Evolutionary conservation across 2,329 filamentous ascomycete genomes (phyloP), one percentile per base, ranked within the genome.

Genomic region (Zymoseptoria crescenta): DNA sequence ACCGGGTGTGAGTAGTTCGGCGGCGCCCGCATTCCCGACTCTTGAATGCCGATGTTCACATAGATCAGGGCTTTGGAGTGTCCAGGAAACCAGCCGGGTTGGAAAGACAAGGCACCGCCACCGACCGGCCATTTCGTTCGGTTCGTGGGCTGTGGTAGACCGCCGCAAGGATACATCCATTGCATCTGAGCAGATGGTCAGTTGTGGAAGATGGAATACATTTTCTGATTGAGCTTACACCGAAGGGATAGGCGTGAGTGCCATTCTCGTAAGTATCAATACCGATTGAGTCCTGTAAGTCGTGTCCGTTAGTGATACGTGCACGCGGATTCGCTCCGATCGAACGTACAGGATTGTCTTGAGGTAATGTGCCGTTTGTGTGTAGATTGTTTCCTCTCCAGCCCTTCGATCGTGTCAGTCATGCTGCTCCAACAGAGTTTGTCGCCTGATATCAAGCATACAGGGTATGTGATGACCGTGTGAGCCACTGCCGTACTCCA

Each of bases 41-140:
- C 68, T 16, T 63, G 91, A 65, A 92, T 85, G 65, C 94, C 94
- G 57, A 97, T 81, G 78, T 97, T 97, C 76, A 97, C 79, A 77
- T 96, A 96, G 72, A 96, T 81, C 68, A 91, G 83, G 19, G 91
- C 93, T 5, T 84, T 87, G 41, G 83, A 74, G 74, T 97, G 94
- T 64, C 94, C 94, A 59, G 87, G 85, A 79, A 96, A 96, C 94
- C 94, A 97, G 69, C 93, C 94, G 0, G 94, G 94, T 72, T 97
- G 93, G 69, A 96, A 82, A 54, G 91, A 83, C 61, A 99, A 70
- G n/a, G 91, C 91, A 62, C 94, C 94, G 66, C 94, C 94, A 29
- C 77, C 83, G 54, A 91, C 81, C 16, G 94, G 92, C 94, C 94
- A 97, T 77, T 87, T 89, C 13, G 94, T 96, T 63, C 93, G 86